Percentiles rank a stretch among this genome's conserved stretches.
Evolutionary conservation across 176 grass and related monocot species (phyloP).

Genomic region (Stipa capillata): DNA sequence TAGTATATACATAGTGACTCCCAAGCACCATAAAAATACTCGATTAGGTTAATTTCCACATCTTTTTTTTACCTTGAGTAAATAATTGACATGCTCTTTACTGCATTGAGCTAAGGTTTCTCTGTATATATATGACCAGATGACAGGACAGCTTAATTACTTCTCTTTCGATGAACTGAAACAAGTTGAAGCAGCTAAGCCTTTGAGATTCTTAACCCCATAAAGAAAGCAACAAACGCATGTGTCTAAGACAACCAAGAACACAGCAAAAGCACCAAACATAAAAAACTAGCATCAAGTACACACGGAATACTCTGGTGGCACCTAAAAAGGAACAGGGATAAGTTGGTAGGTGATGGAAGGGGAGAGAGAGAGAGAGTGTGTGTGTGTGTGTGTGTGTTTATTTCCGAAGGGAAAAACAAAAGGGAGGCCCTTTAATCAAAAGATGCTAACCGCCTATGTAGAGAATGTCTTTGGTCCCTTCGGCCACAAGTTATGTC

Average conservation of each 20-base stretch:
- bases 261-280: conserved; percentile 22
- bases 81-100: background rate
- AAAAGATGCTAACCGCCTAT: conserved; percentile 51
- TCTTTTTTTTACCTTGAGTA: background rate
- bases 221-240: conserved; percentile 20
- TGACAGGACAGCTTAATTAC: background rate
- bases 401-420: conserved; percentile 13
- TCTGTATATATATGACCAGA: background rate
- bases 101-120: background rate
- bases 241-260: conserved; percentile 11
- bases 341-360: conserved; percentile 36
- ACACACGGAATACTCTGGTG: conserved; percentile 31
- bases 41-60: background rate
- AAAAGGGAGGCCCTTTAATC: conserved; percentile 36
- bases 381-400: too few relatives aligned
- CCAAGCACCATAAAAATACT: background rate
- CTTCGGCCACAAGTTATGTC: conserved; percentile 49
- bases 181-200: conserved; percentile 10
- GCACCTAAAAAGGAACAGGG: conserved; percentile 36
- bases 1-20: background rate
- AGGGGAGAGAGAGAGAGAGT: background rate
- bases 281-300: conserved; percentile 20
- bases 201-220: conserved; percentile 23
- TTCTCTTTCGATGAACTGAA: background rate
- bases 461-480: conserved; percentile 54